Conservation (phyloP, 345 rosid species). For the Theobroma cacao region DNA sequence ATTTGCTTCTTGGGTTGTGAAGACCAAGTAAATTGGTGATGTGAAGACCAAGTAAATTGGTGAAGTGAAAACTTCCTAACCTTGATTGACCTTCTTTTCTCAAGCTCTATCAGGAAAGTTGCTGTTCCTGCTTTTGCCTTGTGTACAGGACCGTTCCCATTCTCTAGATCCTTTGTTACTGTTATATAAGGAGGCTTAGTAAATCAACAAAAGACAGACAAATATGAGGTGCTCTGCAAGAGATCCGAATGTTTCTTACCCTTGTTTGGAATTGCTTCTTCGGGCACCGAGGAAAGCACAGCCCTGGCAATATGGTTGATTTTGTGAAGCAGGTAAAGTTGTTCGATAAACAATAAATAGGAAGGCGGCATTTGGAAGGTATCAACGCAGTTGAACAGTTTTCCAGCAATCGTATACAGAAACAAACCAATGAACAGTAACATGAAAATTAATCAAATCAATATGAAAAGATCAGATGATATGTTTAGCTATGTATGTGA, state of each 20-base stretch:
- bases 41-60: neutral
- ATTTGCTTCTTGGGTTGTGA: neutral
- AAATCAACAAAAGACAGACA: neutral
- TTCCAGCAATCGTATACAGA: too few species aligned
- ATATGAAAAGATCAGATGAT: neutral
- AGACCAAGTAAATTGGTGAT: neutral
- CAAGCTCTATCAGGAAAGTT: slow-evolving; percentile 61
- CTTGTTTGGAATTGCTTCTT: slow-evolving; percentile 11
- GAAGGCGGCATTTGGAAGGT: too few species aligned
- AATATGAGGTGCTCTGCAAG: neutral
- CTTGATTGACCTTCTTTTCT: slow-evolving; percentile 75
- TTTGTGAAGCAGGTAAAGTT: neutral
- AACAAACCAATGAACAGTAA: neutral
- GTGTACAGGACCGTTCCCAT: slow-evolving; percentile 12
- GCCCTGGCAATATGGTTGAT: slow-evolving; percentile 17
- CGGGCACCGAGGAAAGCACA: slow-evolving; percentile 14
- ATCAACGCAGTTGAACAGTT: too few species aligned
- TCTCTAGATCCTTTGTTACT: slow-evolving; percentile 30
- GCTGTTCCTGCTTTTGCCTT: slow-evolving; percentile 57
- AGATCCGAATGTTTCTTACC: slow-evolving; percentile 13
- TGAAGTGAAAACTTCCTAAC: slow-evolving; percentile 30
- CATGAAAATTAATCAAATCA: neutral
- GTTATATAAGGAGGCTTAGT: neutral
- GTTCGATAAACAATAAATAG: too few species aligned
- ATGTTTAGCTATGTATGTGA: neutral